Conservation (phyloP, 768 basidiomycete genomes). For the Coprinopsis marcescibilis region DNA sequence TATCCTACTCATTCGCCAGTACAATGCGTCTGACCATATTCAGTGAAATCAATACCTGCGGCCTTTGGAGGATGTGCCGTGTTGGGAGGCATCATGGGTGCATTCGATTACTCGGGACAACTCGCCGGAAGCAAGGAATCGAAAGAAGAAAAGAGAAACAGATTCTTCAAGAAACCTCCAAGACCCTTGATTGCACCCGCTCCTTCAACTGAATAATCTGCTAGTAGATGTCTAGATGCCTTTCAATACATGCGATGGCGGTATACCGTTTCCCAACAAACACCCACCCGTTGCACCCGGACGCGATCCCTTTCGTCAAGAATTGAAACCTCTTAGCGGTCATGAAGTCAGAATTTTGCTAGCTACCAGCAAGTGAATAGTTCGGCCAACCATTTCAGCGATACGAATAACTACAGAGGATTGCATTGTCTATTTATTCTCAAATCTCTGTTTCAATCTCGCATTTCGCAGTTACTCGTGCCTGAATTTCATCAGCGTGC, state of each 20-base stretch:
- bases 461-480: constrained; percentile 30
- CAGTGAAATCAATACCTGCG: constrained; percentile 80
- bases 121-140: constrained; percentile 40
- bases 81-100: constrained; percentile 74
- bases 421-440: too few species aligned
- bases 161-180: constrained; percentile 77
- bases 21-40: constrained; percentile 7
- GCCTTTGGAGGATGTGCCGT: constrained; percentile 75
- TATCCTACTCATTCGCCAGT: constrained; percentile 4
- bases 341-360: too few species aligned
- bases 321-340: too few species aligned
- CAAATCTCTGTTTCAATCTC: neutral
- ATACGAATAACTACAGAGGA: neutral
- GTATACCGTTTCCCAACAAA: too few species aligned
- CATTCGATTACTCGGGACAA: constrained; percentile 74
- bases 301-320: too few species aligned
- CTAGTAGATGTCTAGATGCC: constrained; percentile 1
- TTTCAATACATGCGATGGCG: constrained; percentile 5
- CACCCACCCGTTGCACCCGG: too few species aligned
- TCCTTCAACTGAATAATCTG: constrained; percentile 22
- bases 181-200: constrained; percentile 30
- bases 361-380: too few species aligned
- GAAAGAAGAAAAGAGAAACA: constrained; percentile 65
- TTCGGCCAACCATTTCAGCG: neutral
- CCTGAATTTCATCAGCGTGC: constrained; percentile 35